Conservation (phyloP, 805 yeast species). For the Teunomyces gatunensis region DNA sequence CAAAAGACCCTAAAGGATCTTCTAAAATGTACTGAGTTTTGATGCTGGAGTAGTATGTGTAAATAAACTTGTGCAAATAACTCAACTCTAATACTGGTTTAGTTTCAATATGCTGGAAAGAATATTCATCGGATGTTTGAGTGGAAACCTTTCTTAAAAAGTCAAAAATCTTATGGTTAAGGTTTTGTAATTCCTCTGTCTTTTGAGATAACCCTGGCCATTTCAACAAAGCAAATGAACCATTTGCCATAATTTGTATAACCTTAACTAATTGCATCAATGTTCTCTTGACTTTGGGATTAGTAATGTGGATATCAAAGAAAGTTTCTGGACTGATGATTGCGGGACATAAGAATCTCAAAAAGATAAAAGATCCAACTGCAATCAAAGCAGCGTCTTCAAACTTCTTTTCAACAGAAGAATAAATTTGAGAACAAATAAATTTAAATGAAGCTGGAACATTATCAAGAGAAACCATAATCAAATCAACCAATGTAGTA, state of each 20-base stretch:
- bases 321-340: slow-evolving; percentile 80
- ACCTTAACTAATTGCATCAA: slow-evolving; percentile 78
- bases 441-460: slow-evolving; percentile 73
- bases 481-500: slow-evolving; percentile 53
- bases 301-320: slow-evolving; percentile 26
- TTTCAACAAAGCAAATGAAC: slow-evolving; percentile 61
- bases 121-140: slow-evolving; percentile 8
- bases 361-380: slow-evolving; percentile 82
- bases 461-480: slow-evolving; percentile 49
- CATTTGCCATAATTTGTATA: slow-evolving; percentile 84
- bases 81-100: slow-evolving; percentile 37
- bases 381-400: slow-evolving; percentile 61
- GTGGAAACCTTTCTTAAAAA: slow-evolving; percentile 28
- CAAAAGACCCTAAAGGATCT: slow-evolving; percentile 15
- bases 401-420: slow-evolving; percentile 56
- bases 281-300: slow-evolving; percentile 53
- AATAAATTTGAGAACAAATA: slow-evolving; percentile 65
- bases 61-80: slow-evolving; percentile 40
- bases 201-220: slow-evolving; percentile 54
- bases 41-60: slow-evolving; percentile 32
- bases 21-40: slow-evolving; percentile 26
- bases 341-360: slow-evolving; percentile 83
- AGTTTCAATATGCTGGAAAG: slow-evolving; percentile 5
- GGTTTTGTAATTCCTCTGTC: slow-evolving; percentile 34
- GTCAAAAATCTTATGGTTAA: slow-evolving; percentile 26